Evolutionary conservation across 139 green algal species (phyloP).

Genomic region (Penium margaritaceum): DNA sequence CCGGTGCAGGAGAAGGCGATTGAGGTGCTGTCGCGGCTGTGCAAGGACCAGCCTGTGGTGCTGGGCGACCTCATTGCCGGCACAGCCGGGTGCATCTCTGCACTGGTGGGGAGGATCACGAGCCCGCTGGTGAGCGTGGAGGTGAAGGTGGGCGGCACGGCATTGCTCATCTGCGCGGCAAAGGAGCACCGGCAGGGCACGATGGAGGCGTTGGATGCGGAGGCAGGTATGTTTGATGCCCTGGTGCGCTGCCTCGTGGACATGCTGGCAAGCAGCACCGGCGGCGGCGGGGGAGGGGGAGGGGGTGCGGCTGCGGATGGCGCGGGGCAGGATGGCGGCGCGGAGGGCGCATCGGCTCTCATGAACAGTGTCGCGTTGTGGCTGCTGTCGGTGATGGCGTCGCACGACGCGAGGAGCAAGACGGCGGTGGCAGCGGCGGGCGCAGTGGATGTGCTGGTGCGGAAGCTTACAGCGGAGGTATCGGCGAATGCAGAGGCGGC

Average conservation of each 20-base stretch:
- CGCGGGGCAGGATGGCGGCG: neutral
- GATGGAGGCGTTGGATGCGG: conserved; percentile 28
- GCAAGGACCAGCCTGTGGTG: conserved; percentile 33
- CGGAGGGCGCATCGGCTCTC: conserved; percentile 10
- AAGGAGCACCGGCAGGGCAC: conserved; percentile 36
- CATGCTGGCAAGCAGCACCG: conserved; percentile 17
- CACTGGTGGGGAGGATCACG: conserved; percentile 31
- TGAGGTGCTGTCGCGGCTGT: conserved; percentile 36
- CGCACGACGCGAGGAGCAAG: conserved; percentile 25
- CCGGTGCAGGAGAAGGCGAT: conserved; percentile 36
- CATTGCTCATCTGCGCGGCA: conserved; percentile 36
- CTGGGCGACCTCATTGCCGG: conserved; percentile 26
- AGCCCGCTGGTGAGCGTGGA: conserved; percentile 13
- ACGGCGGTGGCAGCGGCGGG: conserved; percentile 17
- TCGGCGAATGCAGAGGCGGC: neutral
- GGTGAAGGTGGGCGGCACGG: conserved; percentile 34
- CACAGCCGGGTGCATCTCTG: conserved; percentile 28
- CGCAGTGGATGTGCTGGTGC: conserved; percentile 21
- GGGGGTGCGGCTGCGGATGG: neutral
- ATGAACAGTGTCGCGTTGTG: conserved; percentile 32
- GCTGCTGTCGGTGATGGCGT: conserved; percentile 34
- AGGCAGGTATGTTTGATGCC: conserved; percentile 12
- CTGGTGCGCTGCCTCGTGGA: conserved; percentile 34
- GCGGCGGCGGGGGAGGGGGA: neutral
- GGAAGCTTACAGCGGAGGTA: conserved; percentile 19